A percentile compares a stretch with the other conserved stretches of the same genome.
Evolutionary conservation across 257 asterid species (phyloP).

Genomic region (Striga asiatica): DNA sequence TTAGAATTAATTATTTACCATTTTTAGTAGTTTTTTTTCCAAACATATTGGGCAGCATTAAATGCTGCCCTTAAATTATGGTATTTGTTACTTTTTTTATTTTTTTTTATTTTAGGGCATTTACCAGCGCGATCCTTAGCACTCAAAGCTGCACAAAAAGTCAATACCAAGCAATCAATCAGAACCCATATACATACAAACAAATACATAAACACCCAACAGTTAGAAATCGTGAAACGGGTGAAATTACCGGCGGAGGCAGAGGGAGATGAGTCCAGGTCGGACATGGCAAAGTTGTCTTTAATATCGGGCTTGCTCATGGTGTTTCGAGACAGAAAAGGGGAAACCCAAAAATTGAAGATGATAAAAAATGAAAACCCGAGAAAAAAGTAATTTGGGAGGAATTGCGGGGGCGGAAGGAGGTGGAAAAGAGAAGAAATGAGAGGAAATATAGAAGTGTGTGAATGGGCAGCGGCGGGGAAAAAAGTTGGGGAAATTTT

Average conservation of each 20-base stretch:
- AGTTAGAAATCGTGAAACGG: not conserved
- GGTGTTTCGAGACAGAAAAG: slow-evolving; percentile 1
- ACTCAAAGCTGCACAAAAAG: slow-evolving; percentile 47
- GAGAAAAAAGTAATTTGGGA: not conserved
- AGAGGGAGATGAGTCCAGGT: slow-evolving; percentile 56
- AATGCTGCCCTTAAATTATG: too few species aligned
- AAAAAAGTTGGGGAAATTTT: too few species aligned
- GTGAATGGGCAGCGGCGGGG: too few species aligned
- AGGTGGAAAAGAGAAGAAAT: too few species aligned
- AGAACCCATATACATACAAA: too few species aligned
- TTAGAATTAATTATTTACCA: too few species aligned
- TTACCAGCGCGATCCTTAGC: slow-evolving; percentile 77
- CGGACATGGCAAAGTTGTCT: slow-evolving; percentile 42
- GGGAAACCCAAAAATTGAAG: not conserved
- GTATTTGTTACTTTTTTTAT: too few species aligned
- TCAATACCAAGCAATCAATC: not conserved
- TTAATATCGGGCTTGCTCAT: slow-evolving; percentile 42
- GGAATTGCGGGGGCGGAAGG: slow-evolving; percentile 1
- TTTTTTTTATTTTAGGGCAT: slow-evolving; percentile 75
- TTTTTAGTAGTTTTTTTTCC: too few species aligned
- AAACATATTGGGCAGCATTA: too few species aligned
- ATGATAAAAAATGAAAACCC: slow-evolving; percentile 6
- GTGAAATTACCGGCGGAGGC: slow-evolving; percentile 64
- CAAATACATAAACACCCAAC: not conserved
- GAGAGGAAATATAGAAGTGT: slow-evolving; percentile 25